Percentiles rank a stretch among this genome's conserved stretches.
Conservation (phyloP, 768 basidiomycete genomes). For the Cytidiella melzeri region DNA sequence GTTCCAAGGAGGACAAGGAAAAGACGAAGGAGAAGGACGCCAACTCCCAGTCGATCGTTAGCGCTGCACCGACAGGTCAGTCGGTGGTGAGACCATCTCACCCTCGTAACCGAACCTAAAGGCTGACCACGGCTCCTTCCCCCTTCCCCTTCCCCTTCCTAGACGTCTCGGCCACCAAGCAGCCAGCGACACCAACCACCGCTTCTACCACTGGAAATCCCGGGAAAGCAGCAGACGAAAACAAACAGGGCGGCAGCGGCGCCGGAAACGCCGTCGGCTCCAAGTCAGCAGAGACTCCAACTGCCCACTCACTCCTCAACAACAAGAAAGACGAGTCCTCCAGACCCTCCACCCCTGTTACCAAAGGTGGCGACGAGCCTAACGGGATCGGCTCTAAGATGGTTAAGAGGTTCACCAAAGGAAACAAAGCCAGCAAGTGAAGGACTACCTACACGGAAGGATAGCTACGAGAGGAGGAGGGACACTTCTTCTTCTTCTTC, state of each 20-base stretch:
- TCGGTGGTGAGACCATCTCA: conserved; percentile 11
- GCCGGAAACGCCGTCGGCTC: not conserved
- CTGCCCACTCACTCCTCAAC: conserved; percentile 1
- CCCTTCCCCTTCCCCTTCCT: not conserved
- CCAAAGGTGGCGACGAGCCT: not conserved
- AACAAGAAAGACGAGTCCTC: not conserved
- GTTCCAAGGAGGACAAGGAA: not conserved
- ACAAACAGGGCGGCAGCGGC: conserved; percentile 4
- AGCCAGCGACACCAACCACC: not conserved
- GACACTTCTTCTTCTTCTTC: not conserved
- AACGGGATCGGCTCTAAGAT: not conserved
- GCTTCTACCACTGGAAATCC: not conserved
- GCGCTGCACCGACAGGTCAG: conserved; percentile 8
- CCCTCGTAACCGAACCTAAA: not conserved
- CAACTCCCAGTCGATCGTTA: not conserved
- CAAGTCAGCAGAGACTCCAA: not conserved
- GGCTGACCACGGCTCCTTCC: not conserved
- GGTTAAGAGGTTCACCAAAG: not conserved
- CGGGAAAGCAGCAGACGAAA: not conserved
- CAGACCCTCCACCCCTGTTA: not conserved
- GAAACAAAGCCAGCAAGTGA: not conserved
- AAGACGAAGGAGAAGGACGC: not conserved
- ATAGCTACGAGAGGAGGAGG: not conserved
- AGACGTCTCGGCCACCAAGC: not conserved
- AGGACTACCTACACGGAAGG: not conserved